These are phyloP conservation scores for Cladosporium sp. DNA, from an alignment of 2,329 filamentous ascomycete species.

Conservation along the genomic window DNA sequence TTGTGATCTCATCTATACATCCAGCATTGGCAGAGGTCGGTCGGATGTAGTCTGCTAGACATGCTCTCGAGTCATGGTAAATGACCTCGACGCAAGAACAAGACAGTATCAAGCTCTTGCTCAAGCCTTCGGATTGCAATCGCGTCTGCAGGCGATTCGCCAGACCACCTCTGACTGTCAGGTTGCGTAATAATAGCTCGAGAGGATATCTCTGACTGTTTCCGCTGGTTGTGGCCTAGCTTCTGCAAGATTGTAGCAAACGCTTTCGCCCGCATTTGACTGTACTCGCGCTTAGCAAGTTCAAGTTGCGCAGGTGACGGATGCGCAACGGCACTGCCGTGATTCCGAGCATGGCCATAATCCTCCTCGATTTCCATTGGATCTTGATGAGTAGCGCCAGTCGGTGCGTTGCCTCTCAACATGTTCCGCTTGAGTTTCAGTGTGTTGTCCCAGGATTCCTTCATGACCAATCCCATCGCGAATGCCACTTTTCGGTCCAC, in stretches of 20 bases:
- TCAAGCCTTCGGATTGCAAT: background rate
- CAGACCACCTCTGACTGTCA: background rate
- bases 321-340: background rate
- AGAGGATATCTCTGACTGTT: background rate
- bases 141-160: background rate
- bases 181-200: background rate
- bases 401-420: background rate
- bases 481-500: constrained; percentile 69
- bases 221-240: background rate
- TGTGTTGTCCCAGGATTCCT: constrained; percentile 53
- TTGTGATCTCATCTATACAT: background rate
- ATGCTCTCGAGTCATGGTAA: background rate
- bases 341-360: background rate
- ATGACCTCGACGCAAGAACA: background rate
- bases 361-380: background rate
- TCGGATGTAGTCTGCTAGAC: background rate
- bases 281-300: background rate
- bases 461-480: constrained; percentile 63
- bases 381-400: no score
- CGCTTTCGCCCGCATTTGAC: background rate
- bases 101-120: background rate
- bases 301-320: background rate
- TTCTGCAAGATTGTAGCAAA: background rate
- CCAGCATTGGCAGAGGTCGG: background rate
- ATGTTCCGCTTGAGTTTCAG: background rate